Evolutionary conservation across 2,329 filamentous ascomycete genomes (phyloP).

Genomic region (Xylariaceae sp.): DNA sequence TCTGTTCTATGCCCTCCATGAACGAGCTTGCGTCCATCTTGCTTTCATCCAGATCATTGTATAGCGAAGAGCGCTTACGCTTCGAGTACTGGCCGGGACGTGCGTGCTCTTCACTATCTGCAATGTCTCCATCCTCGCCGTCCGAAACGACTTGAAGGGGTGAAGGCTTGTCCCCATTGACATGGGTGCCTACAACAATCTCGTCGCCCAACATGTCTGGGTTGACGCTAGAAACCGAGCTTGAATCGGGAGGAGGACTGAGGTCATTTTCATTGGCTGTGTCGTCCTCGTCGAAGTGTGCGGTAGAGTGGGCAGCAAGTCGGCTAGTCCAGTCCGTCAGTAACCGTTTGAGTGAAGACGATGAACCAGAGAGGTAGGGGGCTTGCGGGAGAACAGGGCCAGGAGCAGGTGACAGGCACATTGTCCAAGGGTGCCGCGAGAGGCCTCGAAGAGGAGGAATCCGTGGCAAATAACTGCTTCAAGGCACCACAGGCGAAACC

Average conservation of each 20-base stretch:
- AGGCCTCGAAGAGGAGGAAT: too few species aligned
- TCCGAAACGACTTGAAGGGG: constrained; percentile 27
- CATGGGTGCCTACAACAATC: constrained; percentile 42
- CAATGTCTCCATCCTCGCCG: constrained; percentile 37
- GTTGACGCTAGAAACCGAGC: constrained; percentile 32
- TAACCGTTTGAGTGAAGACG: too few species aligned
- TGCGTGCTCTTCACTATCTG: constrained; percentile 30
- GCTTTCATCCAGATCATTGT: constrained; percentile 41
- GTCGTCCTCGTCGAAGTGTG: constrained; percentile 26
- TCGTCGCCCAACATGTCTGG: constrained; percentile 40
- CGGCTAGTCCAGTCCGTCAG: too few species aligned
- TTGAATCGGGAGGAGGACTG: constrained; percentile 35
- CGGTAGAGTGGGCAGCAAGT: constrained; percentile 14
- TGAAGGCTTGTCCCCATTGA: constrained; percentile 31
- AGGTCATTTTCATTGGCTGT: constrained; percentile 33
- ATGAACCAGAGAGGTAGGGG: too few species aligned
- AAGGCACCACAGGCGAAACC: too few species aligned
- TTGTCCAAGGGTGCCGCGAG: too few species aligned
- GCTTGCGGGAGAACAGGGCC: too few species aligned
- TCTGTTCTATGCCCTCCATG: too few species aligned
- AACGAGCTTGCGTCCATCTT: constrained; percentile 33
- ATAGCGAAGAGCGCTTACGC: constrained; percentile 46
- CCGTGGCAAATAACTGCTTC: too few species aligned
- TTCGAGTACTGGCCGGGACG: constrained; percentile 40
- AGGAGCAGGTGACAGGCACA: too few species aligned